phyloP scores from a whole-genome alignment of 768 basidiomycete genomes.

The Agaricus blazei region DNA sequence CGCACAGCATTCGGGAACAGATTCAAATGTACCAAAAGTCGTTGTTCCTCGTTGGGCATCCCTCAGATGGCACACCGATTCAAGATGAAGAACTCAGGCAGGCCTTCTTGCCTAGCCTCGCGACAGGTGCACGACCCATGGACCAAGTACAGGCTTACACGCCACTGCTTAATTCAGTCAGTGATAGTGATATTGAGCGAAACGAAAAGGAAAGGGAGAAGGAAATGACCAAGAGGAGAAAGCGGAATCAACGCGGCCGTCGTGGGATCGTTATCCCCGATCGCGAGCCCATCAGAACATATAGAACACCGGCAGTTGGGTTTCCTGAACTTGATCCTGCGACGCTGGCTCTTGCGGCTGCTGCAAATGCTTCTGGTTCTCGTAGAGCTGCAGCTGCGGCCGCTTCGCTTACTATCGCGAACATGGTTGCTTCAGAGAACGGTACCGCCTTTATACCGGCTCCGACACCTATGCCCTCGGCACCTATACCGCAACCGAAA shows the following conservation, averaged over 20 bases:
- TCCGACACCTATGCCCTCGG: slow-evolving; percentile 13
- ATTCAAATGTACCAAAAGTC: slow-evolving; percentile 89
- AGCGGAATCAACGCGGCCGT: slow-evolving; percentile 78
- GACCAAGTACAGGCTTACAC: slow-evolving; percentile 80
- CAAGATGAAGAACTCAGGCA: slow-evolving; percentile 89
- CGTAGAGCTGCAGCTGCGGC: slow-evolving; percentile 84
- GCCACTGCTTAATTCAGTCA: slow-evolving; percentile 84
- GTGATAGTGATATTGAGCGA: slow-evolving; percentile 83
- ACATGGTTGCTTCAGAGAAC: slow-evolving; percentile 91
- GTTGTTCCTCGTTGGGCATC: slow-evolving; percentile 84
- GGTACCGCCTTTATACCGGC: slow-evolving; percentile 53
- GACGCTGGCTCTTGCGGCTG: slow-evolving; percentile 59
- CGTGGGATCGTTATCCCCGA: slow-evolving; percentile 85
- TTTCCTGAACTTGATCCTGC: slow-evolving; percentile 77
- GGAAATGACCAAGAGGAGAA: slow-evolving; percentile 80
- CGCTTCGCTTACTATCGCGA: slow-evolving; percentile 80
- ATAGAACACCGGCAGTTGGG: slow-evolving; percentile 83
- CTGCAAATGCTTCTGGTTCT: slow-evolving; percentile 63
- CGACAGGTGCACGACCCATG: slow-evolving; percentile 63
- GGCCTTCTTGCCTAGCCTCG: slow-evolving; percentile 82
- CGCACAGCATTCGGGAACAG: slow-evolving; percentile 95
- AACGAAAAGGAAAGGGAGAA: slow-evolving; percentile 93
- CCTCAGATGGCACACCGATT: slow-evolving; percentile 70
- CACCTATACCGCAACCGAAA: slow-evolving; percentile 33
- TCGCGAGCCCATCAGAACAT: slow-evolving; percentile 87